A percentile compares a stretch with the other conserved stretches of the same genome.
phyloP scores from a whole-genome alignment of 1,284 basidiomycete species.

The Tausonia pullulans region DNA sequence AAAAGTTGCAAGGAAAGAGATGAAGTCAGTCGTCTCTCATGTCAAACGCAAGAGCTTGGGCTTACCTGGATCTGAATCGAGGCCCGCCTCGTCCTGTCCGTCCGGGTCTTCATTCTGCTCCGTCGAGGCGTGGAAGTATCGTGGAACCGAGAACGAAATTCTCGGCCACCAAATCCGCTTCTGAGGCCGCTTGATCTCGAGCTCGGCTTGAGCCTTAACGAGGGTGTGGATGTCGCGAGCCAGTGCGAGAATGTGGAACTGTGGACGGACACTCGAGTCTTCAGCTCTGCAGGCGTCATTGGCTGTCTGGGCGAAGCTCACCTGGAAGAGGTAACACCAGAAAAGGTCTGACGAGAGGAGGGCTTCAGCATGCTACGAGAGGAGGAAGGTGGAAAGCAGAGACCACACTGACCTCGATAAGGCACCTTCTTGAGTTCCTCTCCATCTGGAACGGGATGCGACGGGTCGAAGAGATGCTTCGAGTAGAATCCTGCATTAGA shows the following conservation, averaged over 20 bases:
- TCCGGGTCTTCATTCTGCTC: not conserved
- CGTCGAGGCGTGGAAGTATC: not conserved
- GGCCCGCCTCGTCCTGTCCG: not conserved
- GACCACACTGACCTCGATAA: not conserved
- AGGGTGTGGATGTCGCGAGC: constrained; percentile 1
- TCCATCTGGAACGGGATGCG: constrained; percentile 1
- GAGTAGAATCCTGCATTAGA: not conserved
- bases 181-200: constrained; percentile 9
- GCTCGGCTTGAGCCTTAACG: not conserved
- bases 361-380: too few relatives aligned
- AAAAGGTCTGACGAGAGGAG: constrained; percentile 1
- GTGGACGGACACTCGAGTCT: too few relatives aligned
- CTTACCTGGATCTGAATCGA: too few relatives aligned
- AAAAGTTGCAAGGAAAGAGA: not conserved
- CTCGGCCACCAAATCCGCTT: constrained; percentile 1
- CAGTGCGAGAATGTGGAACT: constrained; percentile 7
- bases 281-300: too few relatives aligned
- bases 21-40: not conserved
- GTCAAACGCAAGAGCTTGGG: too few relatives aligned
- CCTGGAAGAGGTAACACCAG: constrained; percentile 8
- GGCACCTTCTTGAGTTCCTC: constrained; percentile 6
- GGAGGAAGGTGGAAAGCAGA: too few relatives aligned
- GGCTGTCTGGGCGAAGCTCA: too few relatives aligned
- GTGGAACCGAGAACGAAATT: not conserved
- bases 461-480: constrained; percentile 16